Evolutionary conservation across 352 stramenopile species (phyloP).

Genomic region (Phytopythium vexans): DNA sequence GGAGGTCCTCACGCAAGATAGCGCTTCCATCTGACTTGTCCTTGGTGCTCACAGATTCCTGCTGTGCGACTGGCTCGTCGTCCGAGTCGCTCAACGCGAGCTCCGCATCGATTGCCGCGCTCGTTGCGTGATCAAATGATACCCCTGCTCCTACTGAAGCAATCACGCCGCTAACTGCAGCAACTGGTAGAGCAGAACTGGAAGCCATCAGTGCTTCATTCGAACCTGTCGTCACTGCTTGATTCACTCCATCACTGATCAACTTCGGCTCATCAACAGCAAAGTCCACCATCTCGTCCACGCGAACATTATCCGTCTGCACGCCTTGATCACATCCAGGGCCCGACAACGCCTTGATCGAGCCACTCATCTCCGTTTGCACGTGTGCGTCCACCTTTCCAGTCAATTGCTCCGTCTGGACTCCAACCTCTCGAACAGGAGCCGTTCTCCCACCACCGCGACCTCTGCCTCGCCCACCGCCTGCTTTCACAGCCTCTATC

Average conservation of each 20-base stretch:
- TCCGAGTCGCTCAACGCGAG: constrained; percentile 24
- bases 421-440: background rate
- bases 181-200: background rate
- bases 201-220: too few relatives aligned
- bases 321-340: constrained; percentile 4
- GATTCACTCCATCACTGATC: too few relatives aligned
- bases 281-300: too few relatives aligned
- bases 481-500: constrained; percentile 18
- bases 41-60: constrained; percentile 8
- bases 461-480: constrained; percentile 12
- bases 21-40: background rate
- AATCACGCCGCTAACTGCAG: background rate
- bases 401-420: constrained; percentile 13
- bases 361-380: constrained; percentile 23
- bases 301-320: constrained; percentile 12
- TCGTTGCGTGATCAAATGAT: constrained; percentile 14
- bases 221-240: too few relatives aligned
- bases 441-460: background rate
- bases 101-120: constrained; percentile 31
- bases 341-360: constrained; percentile 8
- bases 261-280: too few relatives aligned
- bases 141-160: background rate
- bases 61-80: background rate
- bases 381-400: constrained; percentile 6
- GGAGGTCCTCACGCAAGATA: background rate